Percentiles rank a stretch among this genome's conserved stretches.
These are phyloP conservation scores for Fragaria vesca DNA, from an alignment of 306 rosid species.

Conservation along the genomic window DNA sequence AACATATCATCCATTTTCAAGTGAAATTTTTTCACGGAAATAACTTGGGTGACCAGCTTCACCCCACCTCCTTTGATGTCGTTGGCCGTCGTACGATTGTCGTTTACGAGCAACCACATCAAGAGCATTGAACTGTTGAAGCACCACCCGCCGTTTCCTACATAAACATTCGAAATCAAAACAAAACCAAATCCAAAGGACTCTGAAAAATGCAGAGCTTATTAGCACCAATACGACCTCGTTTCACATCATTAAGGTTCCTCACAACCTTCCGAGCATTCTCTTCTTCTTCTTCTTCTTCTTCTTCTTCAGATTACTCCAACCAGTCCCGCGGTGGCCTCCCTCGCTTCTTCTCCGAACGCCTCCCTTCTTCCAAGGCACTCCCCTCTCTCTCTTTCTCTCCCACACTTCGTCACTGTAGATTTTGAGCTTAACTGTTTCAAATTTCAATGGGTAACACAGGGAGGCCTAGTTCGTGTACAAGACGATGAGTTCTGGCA, in stretches of 20 bases:
- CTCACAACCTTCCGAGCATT: too few species aligned
- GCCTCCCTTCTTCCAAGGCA: too few species aligned
- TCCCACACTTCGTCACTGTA: background rate
- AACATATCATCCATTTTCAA: too few species aligned
- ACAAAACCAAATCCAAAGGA: background rate
- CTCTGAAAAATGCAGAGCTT: conserved; percentile 53
- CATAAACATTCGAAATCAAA: background rate
- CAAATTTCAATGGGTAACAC: conserved; percentile 20
- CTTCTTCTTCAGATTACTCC: too few species aligned
- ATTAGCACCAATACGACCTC: conserved; percentile 35
- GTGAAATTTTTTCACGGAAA: too few species aligned
- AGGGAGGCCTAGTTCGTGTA: conserved; percentile 68
- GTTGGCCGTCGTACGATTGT: background rate
- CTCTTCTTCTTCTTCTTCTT: too few species aligned
- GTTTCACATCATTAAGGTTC: too few species aligned
- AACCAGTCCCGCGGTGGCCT: too few species aligned
- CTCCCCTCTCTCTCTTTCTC: too few species aligned
- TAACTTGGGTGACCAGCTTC: too few species aligned
- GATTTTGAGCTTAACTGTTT: conserved; percentile 1
- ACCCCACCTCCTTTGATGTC: background rate
- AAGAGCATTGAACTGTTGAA: too few species aligned
- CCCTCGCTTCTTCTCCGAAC: too few species aligned
- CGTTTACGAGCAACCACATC: background rate
- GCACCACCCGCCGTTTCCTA: background rate
- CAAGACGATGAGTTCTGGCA: conserved; percentile 95